Base-by-base conservation (phyloP, 164 flowering plant species). In the Santalum album region DNA sequence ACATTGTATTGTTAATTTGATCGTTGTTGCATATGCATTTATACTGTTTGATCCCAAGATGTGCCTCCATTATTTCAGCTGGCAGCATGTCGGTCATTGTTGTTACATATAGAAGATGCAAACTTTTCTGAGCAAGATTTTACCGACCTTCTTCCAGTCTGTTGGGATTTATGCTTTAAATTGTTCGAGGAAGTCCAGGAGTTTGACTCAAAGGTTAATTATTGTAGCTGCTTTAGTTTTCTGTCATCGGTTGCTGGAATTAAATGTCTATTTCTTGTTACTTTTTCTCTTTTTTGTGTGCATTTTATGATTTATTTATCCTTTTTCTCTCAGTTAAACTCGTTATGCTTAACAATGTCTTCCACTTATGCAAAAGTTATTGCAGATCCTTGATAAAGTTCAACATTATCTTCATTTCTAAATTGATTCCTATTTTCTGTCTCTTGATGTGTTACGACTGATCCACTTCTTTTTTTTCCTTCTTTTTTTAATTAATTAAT, bases 171-270 rank as follows among this genome's bases (percentile, higher is more conserved):
- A 49, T 87, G 96, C 54, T 89, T 92, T 67, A 80, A 83, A 57
- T 76, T 92, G 77, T 69, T 85, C 43, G 90, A 86, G 65, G 90
- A 89, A 27, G 99, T 87, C 22, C 81, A 80, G 61, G 94, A 89
- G 72, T 89, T 92, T 70, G 99, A 89, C 63, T 92, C 99, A 42
- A 92, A 92, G 91, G 98, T 91, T 65, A 36, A 58, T 32, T 50
- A 21, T 25, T 36, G 0, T 6, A 26, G 11, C 46, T 9, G 15
- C 21, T 32, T 20, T 47, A 34, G n/a, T 11, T 19, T 29, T 2
- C 42, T 22, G 21, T 42, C 23, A 0, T 19, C 20, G 5, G 10
- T n/a, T 43, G 21, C 20, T 0, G 14, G 14, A 11, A 11, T 0
- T 39, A 32, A 32, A 32, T 6, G 7, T 12, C 12, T 12, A 32